A percentile compares a stretch with the other conserved stretches of the same genome.
phyloP scores from a whole-genome alignment of 805 yeast genomes.

The Candida broadrunensis region DNA sequence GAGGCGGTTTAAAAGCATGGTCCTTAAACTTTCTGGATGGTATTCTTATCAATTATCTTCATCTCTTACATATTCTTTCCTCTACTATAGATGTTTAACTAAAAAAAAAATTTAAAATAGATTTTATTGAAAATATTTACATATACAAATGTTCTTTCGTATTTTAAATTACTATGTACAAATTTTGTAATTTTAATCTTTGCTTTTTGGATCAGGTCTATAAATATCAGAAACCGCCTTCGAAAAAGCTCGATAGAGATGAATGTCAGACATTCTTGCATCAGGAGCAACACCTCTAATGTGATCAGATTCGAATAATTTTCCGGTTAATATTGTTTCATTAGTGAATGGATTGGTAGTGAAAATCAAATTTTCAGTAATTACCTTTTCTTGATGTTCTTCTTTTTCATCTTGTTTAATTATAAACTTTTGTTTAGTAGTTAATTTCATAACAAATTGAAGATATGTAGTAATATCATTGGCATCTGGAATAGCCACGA shows the following conservation, averaged over 20 bases:
- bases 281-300: slow-evolving; percentile 38
- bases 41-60: too few species aligned
- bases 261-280: slow-evolving; percentile 14
- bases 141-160: too few species aligned
- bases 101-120: too few species aligned
- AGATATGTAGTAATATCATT: slow-evolving; percentile 35
- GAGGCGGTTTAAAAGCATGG: too few species aligned
- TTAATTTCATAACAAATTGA: slow-evolving; percentile 37
- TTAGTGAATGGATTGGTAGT: slow-evolving; percentile 37
- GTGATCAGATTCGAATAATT: slow-evolving; percentile 36
- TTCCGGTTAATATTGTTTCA: slow-evolving; percentile 38
- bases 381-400: slow-evolving; percentile 20
- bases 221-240: slow-evolving; percentile 37
- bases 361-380: slow-evolving; percentile 36
- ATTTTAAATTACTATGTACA: too few species aligned
- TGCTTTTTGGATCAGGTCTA: slow-evolving; percentile 27
- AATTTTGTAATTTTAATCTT: background rate
- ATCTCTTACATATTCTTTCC: too few species aligned
- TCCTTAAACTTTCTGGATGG: too few species aligned
- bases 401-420: slow-evolving; percentile 18
- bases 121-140: too few species aligned
- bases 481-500: slow-evolving; percentile 61
- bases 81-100: too few species aligned
- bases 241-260: slow-evolving; percentile 25
- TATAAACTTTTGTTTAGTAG: slow-evolving; percentile 35